phyloP scores from a whole-genome alignment of 75 land plant species.

The Cryptomeria japonica region DNA sequence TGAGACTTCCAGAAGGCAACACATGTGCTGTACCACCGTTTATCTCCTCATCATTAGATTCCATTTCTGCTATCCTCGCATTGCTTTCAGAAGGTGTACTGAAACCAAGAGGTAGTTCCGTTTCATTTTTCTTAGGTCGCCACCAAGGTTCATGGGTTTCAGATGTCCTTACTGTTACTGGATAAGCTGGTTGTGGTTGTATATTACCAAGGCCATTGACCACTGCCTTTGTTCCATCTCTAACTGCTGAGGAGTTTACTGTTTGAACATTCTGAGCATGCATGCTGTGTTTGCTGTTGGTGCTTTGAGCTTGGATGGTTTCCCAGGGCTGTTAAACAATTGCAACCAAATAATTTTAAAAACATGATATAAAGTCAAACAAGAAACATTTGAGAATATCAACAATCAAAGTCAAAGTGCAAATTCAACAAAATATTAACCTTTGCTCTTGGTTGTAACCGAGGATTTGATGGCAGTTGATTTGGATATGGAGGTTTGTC shows the following conservation, averaged over 20 bases:
- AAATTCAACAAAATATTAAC: constrained; percentile 22
- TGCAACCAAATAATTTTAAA: not conserved
- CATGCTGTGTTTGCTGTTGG: not conserved
- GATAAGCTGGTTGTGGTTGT: not conserved
- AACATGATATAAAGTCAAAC: not conserved
- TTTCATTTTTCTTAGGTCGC: constrained; percentile 29
- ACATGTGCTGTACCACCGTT: not conserved
- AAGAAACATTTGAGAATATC: not conserved
- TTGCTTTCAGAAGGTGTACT: not conserved
- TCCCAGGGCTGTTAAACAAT: constrained; percentile 45
- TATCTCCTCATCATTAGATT: constrained; percentile 26
- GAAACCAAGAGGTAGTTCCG: not conserved
- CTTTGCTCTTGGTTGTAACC: constrained; percentile 51
- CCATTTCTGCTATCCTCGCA: constrained; percentile 44
- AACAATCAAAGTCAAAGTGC: not conserved
- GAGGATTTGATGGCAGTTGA: constrained; percentile 54
- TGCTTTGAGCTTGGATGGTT: constrained; percentile 18
- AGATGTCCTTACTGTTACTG: not conserved
- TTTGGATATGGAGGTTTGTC: constrained; percentile 74
- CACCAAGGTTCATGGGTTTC: constrained; percentile 40
- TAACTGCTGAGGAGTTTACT: not conserved
- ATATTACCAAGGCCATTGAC: not conserved
- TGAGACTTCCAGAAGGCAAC: not conserved
- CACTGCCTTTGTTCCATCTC: not conserved
- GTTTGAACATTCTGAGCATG: constrained; percentile 3